Evolutionary conservation across 2,329 filamentous ascomycete species (phyloP), one percentile per base, ranked within the genome.

Genomic region (Aspergillus sp.): DNA sequence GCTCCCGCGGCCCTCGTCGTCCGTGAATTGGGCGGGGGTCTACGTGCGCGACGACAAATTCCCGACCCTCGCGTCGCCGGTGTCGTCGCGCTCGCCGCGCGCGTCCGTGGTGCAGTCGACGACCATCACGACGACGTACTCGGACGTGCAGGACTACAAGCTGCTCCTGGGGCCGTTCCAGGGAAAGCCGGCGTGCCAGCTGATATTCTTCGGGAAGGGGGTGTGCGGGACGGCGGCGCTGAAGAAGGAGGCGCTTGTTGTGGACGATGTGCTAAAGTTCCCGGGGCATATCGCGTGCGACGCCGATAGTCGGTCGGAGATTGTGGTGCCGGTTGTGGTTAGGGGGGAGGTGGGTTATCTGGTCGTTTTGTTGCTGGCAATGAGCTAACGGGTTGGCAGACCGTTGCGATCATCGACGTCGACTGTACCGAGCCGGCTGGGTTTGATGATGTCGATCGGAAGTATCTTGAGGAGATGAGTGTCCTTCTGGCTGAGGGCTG

Each of bases 221-320:
- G 66, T 69, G 4, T 69, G 66, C 41, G 66, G 66, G 1, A 54
- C 61, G 0, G 64, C 63, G 2, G 64, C 64, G 1, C 48, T 52
- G 24, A 55, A 50, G 24, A 53, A 50, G 19, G 49, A 59, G 44
- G 63, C 59, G 1, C 42, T 65, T 2, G 30, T 67, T 8, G 64
- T 69, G n/a, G 45, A 51, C 1, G 64, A 69, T 36, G 64, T 68
- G 29, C 29, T 52, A 24, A 37, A 48, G 5, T 68, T 66, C 40
- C 60, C 63, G 8, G 65, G 66, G 3, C 66, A 69, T 49, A 69
- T 69, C 51, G 64, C 66, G 8, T 69, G 66, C 42, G 66, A 69
- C 43, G 60, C 58, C 8, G 63, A 64, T 24, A 68, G 59, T 39
- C 52, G 53, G 39, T 69, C 66, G 52, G 66, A 69, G 49, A 64